Percentiles rank a stretch among this genome's conserved stretches.
Evolutionary conservation across 2,329 filamentous ascomycete species (phyloP).

Genomic region (Pestalotiopsis sp.): DNA sequence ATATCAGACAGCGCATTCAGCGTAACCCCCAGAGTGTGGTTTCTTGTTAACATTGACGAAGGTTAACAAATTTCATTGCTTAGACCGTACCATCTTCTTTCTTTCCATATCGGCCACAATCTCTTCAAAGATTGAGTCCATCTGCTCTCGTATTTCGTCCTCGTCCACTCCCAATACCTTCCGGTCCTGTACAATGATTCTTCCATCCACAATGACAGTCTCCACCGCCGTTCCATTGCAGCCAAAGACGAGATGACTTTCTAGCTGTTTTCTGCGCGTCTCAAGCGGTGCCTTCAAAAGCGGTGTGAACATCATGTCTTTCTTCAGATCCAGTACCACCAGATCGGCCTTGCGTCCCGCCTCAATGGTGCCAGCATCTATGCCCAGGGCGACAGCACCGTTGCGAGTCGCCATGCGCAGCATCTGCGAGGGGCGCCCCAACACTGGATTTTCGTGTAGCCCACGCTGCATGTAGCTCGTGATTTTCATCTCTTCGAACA

Average conservation of each 20-base stretch:
- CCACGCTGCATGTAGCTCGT: slow-evolving; percentile 25
- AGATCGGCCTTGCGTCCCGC: slow-evolving; percentile 26
- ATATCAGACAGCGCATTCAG: no score
- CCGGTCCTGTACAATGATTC: slow-evolving; percentile 21
- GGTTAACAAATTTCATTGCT: neutral
- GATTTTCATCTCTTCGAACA: slow-evolving; percentile 29
- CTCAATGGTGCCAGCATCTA: slow-evolving; percentile 24
- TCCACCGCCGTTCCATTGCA: slow-evolving; percentile 27
- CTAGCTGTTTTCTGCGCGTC: slow-evolving; percentile 17
- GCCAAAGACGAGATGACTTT: slow-evolving; percentile 27
- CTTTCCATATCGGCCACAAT: slow-evolving; percentile 19
- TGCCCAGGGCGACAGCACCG: slow-evolving; percentile 22
- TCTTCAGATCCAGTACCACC: slow-evolving; percentile 26
- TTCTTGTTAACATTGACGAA: no score
- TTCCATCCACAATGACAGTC: slow-evolving; percentile 25
- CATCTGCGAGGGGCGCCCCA: slow-evolving; percentile 22
- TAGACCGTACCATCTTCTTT: slow-evolving; percentile 5
- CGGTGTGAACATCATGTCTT: slow-evolving; percentile 28
- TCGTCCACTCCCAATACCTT: slow-evolving; percentile 26
- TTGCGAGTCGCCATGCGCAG: slow-evolving; percentile 27
- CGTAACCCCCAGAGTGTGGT: no score
- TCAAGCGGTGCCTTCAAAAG: slow-evolving; percentile 19
- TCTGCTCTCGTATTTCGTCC: slow-evolving; percentile 21
- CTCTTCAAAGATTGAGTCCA: slow-evolving; percentile 20
- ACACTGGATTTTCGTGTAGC: slow-evolving; percentile 17